Evolutionary conservation across 768 basidiomycete genomes (phyloP).

Genomic region (Neoboletus brunneissimus): DNA sequence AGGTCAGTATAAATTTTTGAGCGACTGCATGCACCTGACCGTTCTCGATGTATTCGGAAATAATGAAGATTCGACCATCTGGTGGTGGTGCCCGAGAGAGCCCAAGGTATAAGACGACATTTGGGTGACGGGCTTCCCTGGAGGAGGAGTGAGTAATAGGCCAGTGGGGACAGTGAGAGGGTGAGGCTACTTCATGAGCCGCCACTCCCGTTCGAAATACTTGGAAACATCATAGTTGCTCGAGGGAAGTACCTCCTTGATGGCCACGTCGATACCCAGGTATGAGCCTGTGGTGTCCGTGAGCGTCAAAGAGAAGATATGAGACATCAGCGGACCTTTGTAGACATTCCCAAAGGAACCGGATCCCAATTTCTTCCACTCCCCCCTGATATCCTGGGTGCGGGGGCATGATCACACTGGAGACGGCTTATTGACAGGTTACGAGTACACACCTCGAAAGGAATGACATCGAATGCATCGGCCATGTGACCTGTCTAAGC

Average conservation of each 20-base stretch:
- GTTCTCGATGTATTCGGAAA: conserved; percentile 92
- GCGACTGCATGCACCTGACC: conserved; percentile 36
- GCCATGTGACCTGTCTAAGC: conserved; percentile 34
- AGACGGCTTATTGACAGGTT: neutral
- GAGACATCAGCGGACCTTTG: conserved; percentile 46
- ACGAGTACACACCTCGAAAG: conserved; percentile 60
- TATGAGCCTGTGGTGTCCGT: conserved; percentile 60
- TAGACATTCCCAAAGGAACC: conserved; percentile 93
- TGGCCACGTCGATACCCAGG: conserved; percentile 93
- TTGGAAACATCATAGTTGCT: conserved; percentile 92
- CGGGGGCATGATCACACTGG: neutral
- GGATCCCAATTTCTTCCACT: conserved; percentile 88
- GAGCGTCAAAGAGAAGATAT: neutral
- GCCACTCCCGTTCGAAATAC: conserved; percentile 99
- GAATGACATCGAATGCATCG: conserved; percentile 85
- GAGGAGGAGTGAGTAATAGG: conserved; percentile 1
- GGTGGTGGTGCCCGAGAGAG: conserved; percentile 75
- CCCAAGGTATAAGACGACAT: conserved; percentile 91
- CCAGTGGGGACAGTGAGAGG: neutral
- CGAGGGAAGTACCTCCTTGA: conserved; percentile 93
- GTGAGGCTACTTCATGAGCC: conserved; percentile 75
- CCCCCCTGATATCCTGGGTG: conserved; percentile 76
- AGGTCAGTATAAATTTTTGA: conserved; percentile 2
- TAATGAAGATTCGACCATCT: conserved; percentile 86
- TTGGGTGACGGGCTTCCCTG: conserved; percentile 84